phyloP scores from a whole-genome alignment of 768 basidiomycete genomes.

The Mycena galopus region DNA sequence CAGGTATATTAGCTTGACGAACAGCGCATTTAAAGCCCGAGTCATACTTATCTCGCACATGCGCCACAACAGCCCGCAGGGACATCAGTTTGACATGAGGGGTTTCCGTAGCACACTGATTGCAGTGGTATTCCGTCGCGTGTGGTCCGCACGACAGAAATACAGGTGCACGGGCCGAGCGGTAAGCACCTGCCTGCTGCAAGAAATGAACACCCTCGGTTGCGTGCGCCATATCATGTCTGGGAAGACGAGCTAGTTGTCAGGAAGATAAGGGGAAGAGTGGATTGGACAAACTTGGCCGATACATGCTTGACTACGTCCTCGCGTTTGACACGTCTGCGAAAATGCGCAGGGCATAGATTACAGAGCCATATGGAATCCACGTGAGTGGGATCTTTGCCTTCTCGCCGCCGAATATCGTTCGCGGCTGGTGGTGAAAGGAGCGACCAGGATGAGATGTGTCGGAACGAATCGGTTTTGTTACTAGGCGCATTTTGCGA shows the following conservation, averaged over 20 bases:
- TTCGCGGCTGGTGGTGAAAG: not conserved
- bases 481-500: not conserved
- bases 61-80: not conserved
- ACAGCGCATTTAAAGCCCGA: too few relatives aligned
- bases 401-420: conserved; percentile 3
- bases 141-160: not conserved
- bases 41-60: not conserved
- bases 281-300: not conserved
- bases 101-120: not conserved
- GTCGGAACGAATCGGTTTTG: not conserved
- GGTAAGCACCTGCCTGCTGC: not conserved
- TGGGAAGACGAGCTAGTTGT: not conserved
- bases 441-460: not conserved
- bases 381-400: not conserved
- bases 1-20: not conserved
- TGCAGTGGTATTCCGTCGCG: conserved; percentile 12
- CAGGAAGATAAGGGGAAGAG: not conserved
- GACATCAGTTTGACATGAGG: not conserved
- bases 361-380: conserved; percentile 1
- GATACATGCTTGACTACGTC: not conserved
- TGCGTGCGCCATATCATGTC: not conserved
- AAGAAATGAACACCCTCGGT: conserved; percentile 1
- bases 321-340: not conserved
- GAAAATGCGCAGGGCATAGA: conserved; percentile 4
- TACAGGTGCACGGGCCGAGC: not conserved